Evolutionary conservation across 164 flowering plant species (phyloP), one percentile per base, ranked within the genome.

Genomic region (Liquidambar formosana): DNA sequence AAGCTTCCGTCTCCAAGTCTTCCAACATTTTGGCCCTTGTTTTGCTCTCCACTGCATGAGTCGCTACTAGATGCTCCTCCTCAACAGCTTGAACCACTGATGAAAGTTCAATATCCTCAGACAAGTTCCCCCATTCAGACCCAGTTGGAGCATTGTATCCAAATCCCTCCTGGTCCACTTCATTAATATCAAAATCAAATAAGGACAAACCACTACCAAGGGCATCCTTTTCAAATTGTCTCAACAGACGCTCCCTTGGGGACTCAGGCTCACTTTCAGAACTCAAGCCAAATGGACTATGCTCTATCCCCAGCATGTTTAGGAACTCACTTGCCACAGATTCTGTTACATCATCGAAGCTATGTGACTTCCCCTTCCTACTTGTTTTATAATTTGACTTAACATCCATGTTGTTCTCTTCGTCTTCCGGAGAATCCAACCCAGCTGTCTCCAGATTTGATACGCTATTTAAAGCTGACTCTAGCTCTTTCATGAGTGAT

Each of bases 251-350:
- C 75, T 88, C 97, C 73, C 99, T 82, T 4, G 98, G 99, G 25
- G 98, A 95, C 64, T 91, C 98, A 13, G 94, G 88, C 61, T 92
- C 95, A 82, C 95, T 87, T 60, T 83, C 88, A 54, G 95, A 90
- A 78, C 89, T 87, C 78, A 79, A 57, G 38, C 83, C 80, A 69
- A 86, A 79, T 54, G 93, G 94, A 79, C 92, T 82, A 49, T 86
- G 88, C 63, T 89, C 97, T 61, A 90, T 82, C 21, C 89, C 96
- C 41, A 96, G 82, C 91, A 93, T 87, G 49, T 71, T 71, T 68
- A 93, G 80, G 79, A 96, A 96, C 63, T 96, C 99, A 69, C 70
- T 79, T 22, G 88, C 99, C 58, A 91, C 96, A 52, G 86, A 79
- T 22, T 89, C 89, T 12, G 86, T 71, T 23, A 77, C 76, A 73